Evolutionary conservation across 106 monocot species (phyloP).

Genomic region (Dendrobium huoshanense): DNA sequence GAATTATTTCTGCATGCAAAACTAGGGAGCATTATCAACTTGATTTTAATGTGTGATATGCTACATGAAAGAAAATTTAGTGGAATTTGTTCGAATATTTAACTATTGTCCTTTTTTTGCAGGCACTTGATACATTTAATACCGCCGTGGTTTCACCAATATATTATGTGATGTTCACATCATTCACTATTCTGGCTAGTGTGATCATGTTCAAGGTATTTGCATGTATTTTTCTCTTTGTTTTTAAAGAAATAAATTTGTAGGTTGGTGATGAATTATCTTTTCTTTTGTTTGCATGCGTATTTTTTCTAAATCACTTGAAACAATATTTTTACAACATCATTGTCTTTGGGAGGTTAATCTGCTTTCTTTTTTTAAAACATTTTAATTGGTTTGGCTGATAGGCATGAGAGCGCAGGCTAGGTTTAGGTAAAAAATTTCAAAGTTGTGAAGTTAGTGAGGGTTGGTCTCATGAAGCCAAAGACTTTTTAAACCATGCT

Average conservation of each 20-base stretch:
- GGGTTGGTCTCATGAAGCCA: background rate
- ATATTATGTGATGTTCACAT: slow-evolving; percentile 63
- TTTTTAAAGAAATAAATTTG: background rate
- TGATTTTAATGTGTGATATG: background rate
- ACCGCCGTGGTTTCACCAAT: slow-evolving; percentile 52
- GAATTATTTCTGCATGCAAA: background rate
- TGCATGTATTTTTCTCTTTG: background rate
- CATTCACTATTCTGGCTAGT: slow-evolving; percentile 55
- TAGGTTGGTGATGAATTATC: background rate
- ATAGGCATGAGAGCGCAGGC: background rate
- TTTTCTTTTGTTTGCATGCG: background rate
- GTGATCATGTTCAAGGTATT: slow-evolving; percentile 64
- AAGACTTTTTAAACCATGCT: background rate
- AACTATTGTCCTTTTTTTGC: slow-evolving; percentile 3
- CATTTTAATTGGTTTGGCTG: background rate
- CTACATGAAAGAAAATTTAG: background rate
- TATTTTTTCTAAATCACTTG: background rate
- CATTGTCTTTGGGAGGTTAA: background rate
- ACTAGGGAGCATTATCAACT: background rate
- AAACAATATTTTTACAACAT: slow-evolving; percentile 1
- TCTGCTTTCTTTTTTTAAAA: background rate
- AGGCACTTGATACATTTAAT: slow-evolving; percentile 35
- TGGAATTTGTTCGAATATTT: background rate
- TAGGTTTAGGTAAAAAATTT: background rate
- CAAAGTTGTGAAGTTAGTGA: background rate